Base-by-base conservation (phyloP, 1,139 yeast species). In the Meyerozyma athensensis region DNA sequence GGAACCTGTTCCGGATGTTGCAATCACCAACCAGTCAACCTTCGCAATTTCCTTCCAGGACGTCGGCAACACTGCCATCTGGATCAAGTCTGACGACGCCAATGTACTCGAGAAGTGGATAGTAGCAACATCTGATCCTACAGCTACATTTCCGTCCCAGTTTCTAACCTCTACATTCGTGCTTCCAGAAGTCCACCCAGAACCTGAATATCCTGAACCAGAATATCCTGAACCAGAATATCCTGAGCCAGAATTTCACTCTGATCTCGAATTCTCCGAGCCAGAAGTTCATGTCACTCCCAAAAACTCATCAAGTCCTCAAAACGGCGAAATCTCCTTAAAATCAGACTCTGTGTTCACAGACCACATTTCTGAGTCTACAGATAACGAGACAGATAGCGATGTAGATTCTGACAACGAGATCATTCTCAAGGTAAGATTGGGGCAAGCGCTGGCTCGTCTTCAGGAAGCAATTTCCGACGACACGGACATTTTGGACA, bases 81-180 rank as follows among this genome's bases (percentile, higher is more conserved):
- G 48, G 46, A 36, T 63, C 6, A 50, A 48, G 33, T 58, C 65
- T 2, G 48, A 51, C 7, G 42, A 43, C 7, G 48, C 54, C 24
- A 49, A 62, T 4, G 54, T 68, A 4, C 52, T 68, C 18, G 74
- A 70, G 43, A 69, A 69, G 45, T 70, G 76, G 76, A 72, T 62
- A 5, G 68, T 66, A 23, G 73, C 69, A 1, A 48, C 65, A 7
- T 63, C 70, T 3, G 76, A 70, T 40, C 43, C 47, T 5, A 43
- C 44, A 9, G 58, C 59, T 38, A 38, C 41, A 2, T 61, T 70
- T 34, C 76, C 76, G 0, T 46, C 54, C 1, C 65, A 59, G 7
- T 49, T 64, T 8, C 43, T 69, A n/a, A 63, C 74, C 0, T 64
- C 72, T 1, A 66, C 74, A 0, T 48, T 65, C 4, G 36, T 41